These are phyloP conservation scores for Ogataea saltuana DNA, from an alignment of 805 yeast species.

Conservation along the genomic window DNA sequence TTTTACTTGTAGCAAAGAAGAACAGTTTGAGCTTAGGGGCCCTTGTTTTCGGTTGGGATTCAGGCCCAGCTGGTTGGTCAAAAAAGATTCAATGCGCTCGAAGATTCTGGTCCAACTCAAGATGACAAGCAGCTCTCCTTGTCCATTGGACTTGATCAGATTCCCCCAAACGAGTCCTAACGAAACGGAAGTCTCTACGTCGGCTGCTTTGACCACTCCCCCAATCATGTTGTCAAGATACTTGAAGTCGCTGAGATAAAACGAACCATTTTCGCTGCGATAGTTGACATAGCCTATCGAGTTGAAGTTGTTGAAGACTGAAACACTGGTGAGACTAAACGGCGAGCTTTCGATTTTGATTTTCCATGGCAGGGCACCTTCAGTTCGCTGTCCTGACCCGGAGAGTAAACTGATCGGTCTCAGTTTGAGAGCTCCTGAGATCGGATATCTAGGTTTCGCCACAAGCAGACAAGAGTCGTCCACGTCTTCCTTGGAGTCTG, in stretches of 20 bases:
- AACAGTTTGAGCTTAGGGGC: background rate
- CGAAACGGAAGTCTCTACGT: background rate
- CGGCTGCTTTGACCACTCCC: conserved; percentile 28
- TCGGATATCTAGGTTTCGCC: conserved; percentile 16
- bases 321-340: conserved; percentile 25
- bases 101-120: conserved; percentile 23
- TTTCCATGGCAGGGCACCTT: background rate
- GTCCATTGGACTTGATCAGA: conserved; percentile 42
- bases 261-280: conserved; percentile 19
- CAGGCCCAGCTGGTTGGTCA: background rate
- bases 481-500: conserved; percentile 21
- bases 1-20: background rate
- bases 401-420: conserved; percentile 2
- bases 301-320: conserved; percentile 24
- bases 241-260: conserved; percentile 39
- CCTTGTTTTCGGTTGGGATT: background rate
- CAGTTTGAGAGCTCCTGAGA: conserved; percentile 2
- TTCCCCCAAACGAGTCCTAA: conserved; percentile 44
- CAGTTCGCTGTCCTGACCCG: conserved; percentile 5
- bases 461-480: conserved; percentile 25
- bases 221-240: conserved; percentile 50
- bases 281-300: conserved; percentile 30
- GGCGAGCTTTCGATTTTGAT: conserved; percentile 26
- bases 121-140: conserved; percentile 42
- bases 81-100: background rate